These are phyloP conservation scores for Pharus latifolius DNA, from an alignment of 176 grass and related monocot species.

Conservation along the genomic window DNA sequence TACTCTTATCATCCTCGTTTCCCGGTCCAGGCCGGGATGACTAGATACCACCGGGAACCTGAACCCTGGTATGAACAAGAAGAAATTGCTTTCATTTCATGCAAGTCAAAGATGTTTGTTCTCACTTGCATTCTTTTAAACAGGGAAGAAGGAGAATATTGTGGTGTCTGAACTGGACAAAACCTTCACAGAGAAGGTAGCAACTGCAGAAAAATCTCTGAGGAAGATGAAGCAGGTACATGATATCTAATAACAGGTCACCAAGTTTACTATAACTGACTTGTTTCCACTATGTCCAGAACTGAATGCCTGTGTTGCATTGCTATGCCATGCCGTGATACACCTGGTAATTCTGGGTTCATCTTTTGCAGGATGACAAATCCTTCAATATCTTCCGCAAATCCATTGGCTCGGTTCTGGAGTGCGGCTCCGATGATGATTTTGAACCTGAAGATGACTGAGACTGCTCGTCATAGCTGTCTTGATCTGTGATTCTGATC, in stretches of 20 bases:
- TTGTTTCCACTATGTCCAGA: not conserved
- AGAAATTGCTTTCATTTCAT: constrained; percentile 30
- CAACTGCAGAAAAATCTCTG: constrained; percentile 36
- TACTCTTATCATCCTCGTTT: too few species aligned
- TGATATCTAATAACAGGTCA: not conserved
- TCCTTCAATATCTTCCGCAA: constrained; percentile 66
- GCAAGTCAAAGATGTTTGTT: not conserved
- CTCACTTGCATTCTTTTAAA: constrained; percentile 4
- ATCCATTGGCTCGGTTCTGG: constrained; percentile 59
- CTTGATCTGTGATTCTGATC: not conserved
- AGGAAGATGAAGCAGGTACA: constrained; percentile 65
- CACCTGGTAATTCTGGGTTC: not conserved
- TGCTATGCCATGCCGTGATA: not conserved
- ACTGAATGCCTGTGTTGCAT: not conserved
- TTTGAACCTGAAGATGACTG: constrained; percentile 54
- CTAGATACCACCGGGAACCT: too few species aligned
- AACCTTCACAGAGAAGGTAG: constrained; percentile 44
- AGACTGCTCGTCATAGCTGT: not conserved
- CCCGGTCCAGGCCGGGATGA: too few species aligned
- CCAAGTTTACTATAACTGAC: not conserved
- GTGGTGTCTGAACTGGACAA: constrained; percentile 50
- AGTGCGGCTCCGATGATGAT: constrained; percentile 70
- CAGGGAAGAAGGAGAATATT: constrained; percentile 47
- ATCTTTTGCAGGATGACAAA: constrained; percentile 44
- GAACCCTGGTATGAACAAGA: too few species aligned